Percentiles rank a stretch among this genome's conserved stretches.
Conservation (phyloP, 805 yeast species). For the Yarrowia deformans region DNA sequence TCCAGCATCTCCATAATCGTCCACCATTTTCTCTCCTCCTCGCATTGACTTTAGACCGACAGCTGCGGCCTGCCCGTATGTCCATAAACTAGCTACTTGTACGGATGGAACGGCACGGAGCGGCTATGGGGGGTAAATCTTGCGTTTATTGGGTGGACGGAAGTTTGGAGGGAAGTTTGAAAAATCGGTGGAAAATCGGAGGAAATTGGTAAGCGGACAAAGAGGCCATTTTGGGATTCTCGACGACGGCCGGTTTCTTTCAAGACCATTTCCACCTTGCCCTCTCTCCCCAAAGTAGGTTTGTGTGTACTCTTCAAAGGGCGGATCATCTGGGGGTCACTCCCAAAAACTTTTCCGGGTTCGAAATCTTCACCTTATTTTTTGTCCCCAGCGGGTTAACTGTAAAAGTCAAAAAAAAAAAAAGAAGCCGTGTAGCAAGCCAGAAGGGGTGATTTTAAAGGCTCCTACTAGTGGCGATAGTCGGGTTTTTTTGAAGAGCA, state of each 20-base stretch:
- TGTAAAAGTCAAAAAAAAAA: constrained; percentile 5
- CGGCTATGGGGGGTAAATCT: constrained; percentile 1
- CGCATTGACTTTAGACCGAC: not conserved
- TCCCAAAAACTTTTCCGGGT: not conserved
- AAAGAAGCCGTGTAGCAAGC: not conserved
- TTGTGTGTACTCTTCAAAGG: not conserved
- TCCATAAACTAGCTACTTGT: not conserved
- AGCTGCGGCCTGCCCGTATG: constrained; percentile 4
- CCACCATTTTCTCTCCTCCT: too few relatives aligned
- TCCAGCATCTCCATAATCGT: too few relatives aligned
- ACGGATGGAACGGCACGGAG: not conserved
- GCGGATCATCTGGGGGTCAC: constrained; percentile 10
- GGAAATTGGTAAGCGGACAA: not conserved
- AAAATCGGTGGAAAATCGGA: not conserved
- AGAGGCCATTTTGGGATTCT: too few relatives aligned
- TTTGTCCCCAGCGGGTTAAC: constrained; percentile 2
- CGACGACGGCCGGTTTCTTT: too few relatives aligned
- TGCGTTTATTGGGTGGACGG: not conserved
- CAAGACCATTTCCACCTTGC: not conserved
- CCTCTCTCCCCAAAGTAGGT: not conserved
- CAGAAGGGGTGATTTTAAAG: not conserved
- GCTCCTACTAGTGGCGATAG: too few relatives aligned
- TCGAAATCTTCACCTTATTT: constrained; percentile 14
- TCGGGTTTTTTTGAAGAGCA: too few relatives aligned
- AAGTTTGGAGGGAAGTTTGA: not conserved